Evolutionary conservation across 108 stramenopile genomes (phyloP).

Genomic region (Cyclotella choctawhatcheeana): DNA sequence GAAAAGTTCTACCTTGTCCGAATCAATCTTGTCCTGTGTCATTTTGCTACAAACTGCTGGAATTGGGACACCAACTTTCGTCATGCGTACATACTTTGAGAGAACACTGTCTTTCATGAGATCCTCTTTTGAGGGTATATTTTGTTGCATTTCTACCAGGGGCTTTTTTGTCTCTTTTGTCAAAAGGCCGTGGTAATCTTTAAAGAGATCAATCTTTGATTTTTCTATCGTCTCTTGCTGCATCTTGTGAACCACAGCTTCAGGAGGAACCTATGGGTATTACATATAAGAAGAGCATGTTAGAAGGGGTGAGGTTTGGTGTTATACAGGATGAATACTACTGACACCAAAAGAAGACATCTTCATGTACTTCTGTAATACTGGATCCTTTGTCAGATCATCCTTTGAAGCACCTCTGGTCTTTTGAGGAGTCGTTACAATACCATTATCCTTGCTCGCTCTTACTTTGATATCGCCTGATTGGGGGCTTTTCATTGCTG

Average conservation of each 20-base stretch:
- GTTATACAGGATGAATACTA: not conserved
- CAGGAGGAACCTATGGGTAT: constrained; percentile 18
- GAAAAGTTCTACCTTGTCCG: constrained; percentile 38
- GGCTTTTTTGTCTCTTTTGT: not conserved
- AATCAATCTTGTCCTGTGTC: constrained; percentile 41
- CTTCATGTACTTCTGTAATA: constrained; percentile 25
- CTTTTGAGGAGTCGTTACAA: not conserved
- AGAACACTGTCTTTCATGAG: constrained; percentile 29
- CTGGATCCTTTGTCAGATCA: not conserved
- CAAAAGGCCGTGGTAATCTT: not conserved
- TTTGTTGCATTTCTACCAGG: constrained; percentile 1
- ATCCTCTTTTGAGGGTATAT: constrained; percentile 22
- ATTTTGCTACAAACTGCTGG: constrained; percentile 43
- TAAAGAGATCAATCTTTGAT: constrained; percentile 11
- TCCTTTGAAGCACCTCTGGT: not conserved
- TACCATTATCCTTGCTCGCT: not conserved
- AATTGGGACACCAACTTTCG: constrained; percentile 39
- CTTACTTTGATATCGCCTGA: not conserved
- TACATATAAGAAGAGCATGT: not conserved
- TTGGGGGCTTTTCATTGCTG: not conserved
- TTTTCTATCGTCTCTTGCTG: constrained; percentile 30
- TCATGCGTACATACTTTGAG: constrained; percentile 44
- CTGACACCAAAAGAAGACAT: constrained; percentile 39
- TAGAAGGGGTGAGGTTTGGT: too few species aligned
- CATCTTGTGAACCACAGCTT: constrained; percentile 45